Conservation (phyloP, 805 yeast genomes). For the Starmerella bacillaris region DNA sequence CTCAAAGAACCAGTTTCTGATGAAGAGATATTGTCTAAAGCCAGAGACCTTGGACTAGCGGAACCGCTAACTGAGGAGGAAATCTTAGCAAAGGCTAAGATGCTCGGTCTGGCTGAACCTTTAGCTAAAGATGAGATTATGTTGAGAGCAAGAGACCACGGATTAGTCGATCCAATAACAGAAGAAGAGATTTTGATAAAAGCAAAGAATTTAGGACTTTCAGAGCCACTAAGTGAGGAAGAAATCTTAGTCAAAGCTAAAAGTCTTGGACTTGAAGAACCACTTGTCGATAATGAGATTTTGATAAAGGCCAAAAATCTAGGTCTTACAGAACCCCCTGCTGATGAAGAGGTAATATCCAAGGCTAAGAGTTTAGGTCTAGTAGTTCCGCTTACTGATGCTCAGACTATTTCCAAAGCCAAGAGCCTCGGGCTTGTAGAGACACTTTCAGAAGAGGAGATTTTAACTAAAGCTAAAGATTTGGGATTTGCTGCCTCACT, state of each 20-base stretch:
- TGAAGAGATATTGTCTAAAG: constrained; percentile 26
- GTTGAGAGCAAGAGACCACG: constrained; percentile 2
- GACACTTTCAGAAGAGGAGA: constrained; percentile 2
- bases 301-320: neutral
- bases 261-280: constrained; percentile 47
- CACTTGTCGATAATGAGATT: constrained; percentile 4
- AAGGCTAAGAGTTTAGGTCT: constrained; percentile 15
- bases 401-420: constrained; percentile 2
- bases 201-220: constrained; percentile 11
- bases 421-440: constrained; percentile 3
- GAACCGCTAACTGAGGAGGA: constrained; percentile 33
- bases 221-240: constrained; percentile 5
- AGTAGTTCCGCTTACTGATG: constrained; percentile 6
- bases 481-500: constrained; percentile 10
- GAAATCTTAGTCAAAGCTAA: constrained; percentile 4
- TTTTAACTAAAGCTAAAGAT: constrained; percentile 15
- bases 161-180: neutral
- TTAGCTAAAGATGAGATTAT: constrained; percentile 2
- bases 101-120: constrained; percentile 11
- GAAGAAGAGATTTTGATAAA: constrained; percentile 1
- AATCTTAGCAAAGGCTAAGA: constrained; percentile 15
- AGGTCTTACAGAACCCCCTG: neutral
- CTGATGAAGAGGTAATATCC: constrained; percentile 2
- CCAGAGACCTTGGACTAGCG: neutral
- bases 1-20: constrained; percentile 33